A percentile compares a stretch with the other conserved stretches of the same genome.
Evolutionary conservation across 768 basidiomycete species (phyloP).

Genomic region (Lactarius trivialis): DNA sequence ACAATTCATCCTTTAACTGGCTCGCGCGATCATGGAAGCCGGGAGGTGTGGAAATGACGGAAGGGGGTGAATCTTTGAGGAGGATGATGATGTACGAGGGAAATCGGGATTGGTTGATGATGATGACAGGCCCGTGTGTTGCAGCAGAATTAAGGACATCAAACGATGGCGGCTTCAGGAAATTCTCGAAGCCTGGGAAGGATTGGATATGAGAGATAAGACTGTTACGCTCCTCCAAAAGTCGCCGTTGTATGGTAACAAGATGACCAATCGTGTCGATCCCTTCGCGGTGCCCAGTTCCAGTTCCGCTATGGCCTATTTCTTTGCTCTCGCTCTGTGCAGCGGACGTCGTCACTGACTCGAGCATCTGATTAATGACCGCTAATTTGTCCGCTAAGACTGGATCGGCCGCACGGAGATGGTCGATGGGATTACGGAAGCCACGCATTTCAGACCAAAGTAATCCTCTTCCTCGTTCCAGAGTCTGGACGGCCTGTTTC

Average conservation of each 20-base stretch:
- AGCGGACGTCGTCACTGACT: neutral
- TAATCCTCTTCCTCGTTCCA: neutral
- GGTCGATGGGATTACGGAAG: neutral
- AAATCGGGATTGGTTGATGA: neutral
- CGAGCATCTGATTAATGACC: neutral
- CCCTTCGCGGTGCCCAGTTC: neutral
- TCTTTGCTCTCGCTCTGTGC: neutral
- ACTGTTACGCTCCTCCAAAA: neutral
- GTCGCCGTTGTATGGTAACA: neutral
- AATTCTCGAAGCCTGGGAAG: neutral
- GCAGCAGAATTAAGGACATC: neutral
- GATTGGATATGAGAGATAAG: neutral
- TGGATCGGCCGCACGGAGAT: neutral
- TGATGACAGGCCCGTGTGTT: neutral
- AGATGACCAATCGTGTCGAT: neutral
- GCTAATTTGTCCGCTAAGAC: neutral
- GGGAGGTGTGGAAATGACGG: neutral
- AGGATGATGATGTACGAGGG: neutral
- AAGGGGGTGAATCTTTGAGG: neutral
- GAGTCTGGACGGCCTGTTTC: neutral
- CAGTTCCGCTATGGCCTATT: no score
- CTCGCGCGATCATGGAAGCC: neutral
- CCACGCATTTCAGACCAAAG: constrained; percentile 1
- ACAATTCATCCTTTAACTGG: neutral
- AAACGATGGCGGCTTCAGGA: neutral